A percentile compares a stretch with the other conserved stretches of the same genome.
phyloP scores from a whole-genome alignment of 805 yeast species.

The Lipomyces yamanashiensis region DNA sequence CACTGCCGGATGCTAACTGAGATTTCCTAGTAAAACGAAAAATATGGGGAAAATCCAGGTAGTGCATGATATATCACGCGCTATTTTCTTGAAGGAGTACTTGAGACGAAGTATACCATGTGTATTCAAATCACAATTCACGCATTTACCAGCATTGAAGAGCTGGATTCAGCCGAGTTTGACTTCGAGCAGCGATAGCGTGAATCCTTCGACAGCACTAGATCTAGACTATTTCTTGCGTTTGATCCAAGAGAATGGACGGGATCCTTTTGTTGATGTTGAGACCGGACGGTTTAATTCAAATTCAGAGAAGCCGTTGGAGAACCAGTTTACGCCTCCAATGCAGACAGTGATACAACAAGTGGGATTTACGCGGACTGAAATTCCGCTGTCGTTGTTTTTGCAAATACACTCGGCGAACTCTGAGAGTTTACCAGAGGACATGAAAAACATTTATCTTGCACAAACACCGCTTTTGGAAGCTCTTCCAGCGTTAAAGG shows the following conservation, averaged over 20 bases:
- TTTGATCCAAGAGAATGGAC: conserved; percentile 11
- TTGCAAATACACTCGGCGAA: conserved; percentile 13
- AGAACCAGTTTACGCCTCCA: background rate
- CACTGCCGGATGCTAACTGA: background rate
- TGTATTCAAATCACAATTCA: conserved; percentile 16
- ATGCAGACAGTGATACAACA: background rate
- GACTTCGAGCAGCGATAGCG: background rate
- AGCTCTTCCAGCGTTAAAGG: conserved; percentile 18
- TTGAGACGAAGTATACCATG: conserved; percentile 15
- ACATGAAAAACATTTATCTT: conserved; percentile 22
- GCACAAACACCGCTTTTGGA: conserved; percentile 34
- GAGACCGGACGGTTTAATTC: conserved; percentile 24
- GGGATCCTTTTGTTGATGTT: conserved; percentile 32
- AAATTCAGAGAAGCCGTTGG: background rate
- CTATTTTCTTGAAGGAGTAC: conserved; percentile 5
- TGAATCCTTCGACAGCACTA: background rate
- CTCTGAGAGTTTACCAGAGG: background rate
- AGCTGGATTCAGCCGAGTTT: conserved; percentile 13
- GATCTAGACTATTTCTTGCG: conserved; percentile 10
- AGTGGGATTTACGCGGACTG: conserved; percentile 20
- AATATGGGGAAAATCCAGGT: conserved; percentile 9
- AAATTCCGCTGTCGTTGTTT: conserved; percentile 30
- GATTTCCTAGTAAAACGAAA: background rate
- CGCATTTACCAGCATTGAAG: conserved; percentile 18
- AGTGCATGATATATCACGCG: conserved; percentile 8